These are phyloP conservation scores for Novakomyces olei DNA, from an alignment of 805 yeast species.

Conservation along the genomic window DNA sequence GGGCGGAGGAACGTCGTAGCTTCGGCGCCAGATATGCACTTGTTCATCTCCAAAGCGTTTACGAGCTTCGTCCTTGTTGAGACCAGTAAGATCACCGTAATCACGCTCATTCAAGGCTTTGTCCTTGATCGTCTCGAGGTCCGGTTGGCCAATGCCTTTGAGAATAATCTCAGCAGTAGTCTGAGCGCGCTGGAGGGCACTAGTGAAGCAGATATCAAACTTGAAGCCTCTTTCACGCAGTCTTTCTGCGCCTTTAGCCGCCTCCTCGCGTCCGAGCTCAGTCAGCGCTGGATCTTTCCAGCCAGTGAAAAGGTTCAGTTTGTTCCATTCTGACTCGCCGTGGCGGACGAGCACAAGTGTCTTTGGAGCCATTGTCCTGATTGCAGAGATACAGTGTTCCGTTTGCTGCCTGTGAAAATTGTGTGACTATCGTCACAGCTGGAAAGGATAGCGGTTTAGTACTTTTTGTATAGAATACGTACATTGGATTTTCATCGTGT, in stretches of 20 bases:
- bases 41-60: constrained; percentile 73
- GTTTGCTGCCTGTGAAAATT: too few relatives aligned
- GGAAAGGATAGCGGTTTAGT: too few relatives aligned
- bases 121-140: constrained; percentile 77
- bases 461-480: too few relatives aligned
- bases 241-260: constrained; percentile 79
- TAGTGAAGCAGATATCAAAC: constrained; percentile 80
- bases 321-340: constrained; percentile 99
- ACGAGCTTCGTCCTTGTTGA: constrained; percentile 86
- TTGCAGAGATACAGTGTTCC: too few relatives aligned
- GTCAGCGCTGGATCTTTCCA: constrained; percentile 91
- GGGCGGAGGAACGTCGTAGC: constrained; percentile 94
- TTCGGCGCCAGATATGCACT: constrained; percentile 95
- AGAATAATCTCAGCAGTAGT: constrained; percentile 93
- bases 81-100: constrained; percentile 96
- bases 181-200: constrained; percentile 80
- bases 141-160: constrained; percentile 68
- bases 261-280: constrained; percentile 71
- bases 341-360: constrained; percentile 86
- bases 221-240: constrained; percentile 64
- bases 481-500: too few relatives aligned
- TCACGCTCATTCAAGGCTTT: constrained; percentile 99
- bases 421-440: too few relatives aligned
- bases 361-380: too few relatives aligned
- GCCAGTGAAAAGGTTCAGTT: constrained; percentile 93